These are phyloP conservation scores for Trifolium subterraneum DNA, from an alignment of 306 rosid species.

Conservation along the genomic window DNA sequence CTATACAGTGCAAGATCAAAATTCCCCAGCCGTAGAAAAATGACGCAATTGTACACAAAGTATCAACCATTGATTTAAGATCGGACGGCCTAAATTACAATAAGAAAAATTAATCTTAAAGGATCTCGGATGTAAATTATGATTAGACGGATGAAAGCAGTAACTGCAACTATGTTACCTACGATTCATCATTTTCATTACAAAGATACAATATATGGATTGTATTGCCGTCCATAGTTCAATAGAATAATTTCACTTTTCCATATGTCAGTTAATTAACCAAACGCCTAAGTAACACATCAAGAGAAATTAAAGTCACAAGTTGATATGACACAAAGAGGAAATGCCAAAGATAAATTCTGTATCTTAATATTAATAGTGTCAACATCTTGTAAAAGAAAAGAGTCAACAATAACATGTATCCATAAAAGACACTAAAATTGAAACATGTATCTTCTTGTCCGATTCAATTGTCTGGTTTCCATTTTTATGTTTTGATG, in stretches of 20 bases:
- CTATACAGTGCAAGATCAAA: too few species aligned
- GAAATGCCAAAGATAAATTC: background rate
- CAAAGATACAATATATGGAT: too few species aligned
- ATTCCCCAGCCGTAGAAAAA: too few species aligned
- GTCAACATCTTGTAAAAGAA: background rate
- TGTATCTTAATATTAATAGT: background rate
- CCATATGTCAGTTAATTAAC: background rate
- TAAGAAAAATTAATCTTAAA: too few species aligned
- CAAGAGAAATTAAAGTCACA: background rate
- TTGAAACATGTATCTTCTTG: background rate
- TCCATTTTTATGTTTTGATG: background rate
- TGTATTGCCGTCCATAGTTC: background rate
- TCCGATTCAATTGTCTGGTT: background rate
- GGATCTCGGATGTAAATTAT: too few species aligned
- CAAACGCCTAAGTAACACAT: background rate
- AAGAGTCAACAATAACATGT: background rate
- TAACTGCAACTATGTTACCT: too few species aligned
- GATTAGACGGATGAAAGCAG: too few species aligned
- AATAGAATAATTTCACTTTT: background rate
- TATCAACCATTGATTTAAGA: too few species aligned
- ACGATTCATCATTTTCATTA: too few species aligned
- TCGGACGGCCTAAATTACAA: too few species aligned
- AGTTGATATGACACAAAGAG: background rate
- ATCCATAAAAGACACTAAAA: background rate
- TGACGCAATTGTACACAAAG: too few species aligned